Evolutionary conservation across 305 asterid species (phyloP), one percentile per base, ranked within the genome.

Genomic region (Rubia tinctorum): DNA sequence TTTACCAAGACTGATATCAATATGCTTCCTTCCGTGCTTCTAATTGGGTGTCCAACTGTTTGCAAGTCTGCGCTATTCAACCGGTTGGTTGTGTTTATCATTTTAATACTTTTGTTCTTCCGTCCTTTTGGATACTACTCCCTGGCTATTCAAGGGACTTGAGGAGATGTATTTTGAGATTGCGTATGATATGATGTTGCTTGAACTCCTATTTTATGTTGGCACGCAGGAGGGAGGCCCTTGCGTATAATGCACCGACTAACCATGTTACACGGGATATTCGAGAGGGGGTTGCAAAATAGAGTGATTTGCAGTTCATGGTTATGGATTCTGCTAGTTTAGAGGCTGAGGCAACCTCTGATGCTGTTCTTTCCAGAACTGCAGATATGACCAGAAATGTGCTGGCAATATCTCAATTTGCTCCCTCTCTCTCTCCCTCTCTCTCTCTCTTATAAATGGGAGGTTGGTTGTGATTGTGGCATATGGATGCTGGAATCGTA

Each of bases 161-260:
- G 7, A n/a, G n/a, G 56, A 49, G n/a, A 49, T 1, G 34, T 30
- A 30, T 30, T 30, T 15, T 53, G 51, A 15, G 43, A 77, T 53
- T 60, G 56, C 73, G 45, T 67, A 56, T 37, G 61, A 63, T 53
- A 42, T 56, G 74, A 73, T 42, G 76, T 69, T 68, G 66, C 71
- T 75, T 9, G 56, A 69, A 74, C 66, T 61, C 20, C 51, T 73
- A 75, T 73, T 74, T 76, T 73, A 69, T 63, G 73, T 83, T 51
- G n/a, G n/a, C n/a, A n/a, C n/a, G n/a, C n/a, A n/a, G 97, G 88
- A 90, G 99, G 88, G 99, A 95, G 82, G 99, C 97, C 27, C 97
- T 94, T 77, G 98, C 92, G 69, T 92, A 90, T 86, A 92, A 95
- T 85, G 92, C 97, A 64, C 98, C 98, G 17, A 89, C 88, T 76